Evolutionary conservation across 352 stramenopile species (phyloP), one percentile per base, ranked within the genome.

Genomic region (Pythium rhizo-oryzae): DNA sequence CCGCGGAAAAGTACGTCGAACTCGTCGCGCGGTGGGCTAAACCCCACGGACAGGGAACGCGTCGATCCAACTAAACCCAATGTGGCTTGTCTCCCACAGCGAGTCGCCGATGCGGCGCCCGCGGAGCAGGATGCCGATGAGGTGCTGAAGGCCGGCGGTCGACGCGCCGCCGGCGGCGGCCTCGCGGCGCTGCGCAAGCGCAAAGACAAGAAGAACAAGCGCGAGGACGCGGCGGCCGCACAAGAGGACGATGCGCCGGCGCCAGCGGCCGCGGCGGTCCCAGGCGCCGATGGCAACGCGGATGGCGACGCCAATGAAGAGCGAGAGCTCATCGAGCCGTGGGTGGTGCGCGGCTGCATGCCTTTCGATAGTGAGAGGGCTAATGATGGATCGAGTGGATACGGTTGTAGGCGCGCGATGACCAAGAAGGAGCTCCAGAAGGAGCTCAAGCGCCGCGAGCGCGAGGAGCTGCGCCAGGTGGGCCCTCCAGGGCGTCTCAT

Each of bases 341-440:
- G 67, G 12, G 77, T 72, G 15, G 35, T 15, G 8, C 8, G 1
- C 3, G n/a, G 11, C 13, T 47, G 6, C 0, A 2, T 47, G 41
- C 13, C 35, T 41, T 8, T 15, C 1, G 2, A 8, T 16, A 11
- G 35, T 11, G 12, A 16, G 35, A 8, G 35, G 35, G 35, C 35
- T 41, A 4, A 41, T 8, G 35, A 41, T 39, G 33, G 33, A 15
- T 41, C 4, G 35, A 41, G 28, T 41, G 12, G 8, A 41, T 41
- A 41, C 35, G 41, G 15, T 19, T 41, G 12, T 60, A 56, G 68
- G 15, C 75, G 73, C 62, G 72, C 73, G 44, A 87, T 90, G 81
- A 90, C 78, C 33, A 90, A 89, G 77, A 90, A 86, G 44, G 86
- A 92, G 67, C 65, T 94, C 53, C 78, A 88, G 62, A 92, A 92